Evolutionary conservation across 441 rosid species (phyloP).

Genomic region (Corymbia calophylla): DNA sequence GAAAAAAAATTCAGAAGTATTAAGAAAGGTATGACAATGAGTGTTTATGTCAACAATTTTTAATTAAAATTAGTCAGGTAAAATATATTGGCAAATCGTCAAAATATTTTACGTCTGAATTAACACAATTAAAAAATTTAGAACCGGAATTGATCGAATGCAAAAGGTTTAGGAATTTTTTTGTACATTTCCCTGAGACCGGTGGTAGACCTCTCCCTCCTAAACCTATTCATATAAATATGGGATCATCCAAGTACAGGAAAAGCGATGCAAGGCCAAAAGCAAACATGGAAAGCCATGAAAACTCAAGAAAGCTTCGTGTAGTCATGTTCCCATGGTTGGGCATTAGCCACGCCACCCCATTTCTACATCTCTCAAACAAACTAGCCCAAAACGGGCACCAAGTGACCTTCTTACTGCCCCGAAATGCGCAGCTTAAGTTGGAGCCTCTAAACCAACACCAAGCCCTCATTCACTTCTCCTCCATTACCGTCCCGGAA

Average conservation of each 20-base stretch:
- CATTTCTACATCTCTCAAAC: background rate
- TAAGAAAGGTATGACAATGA: no score
- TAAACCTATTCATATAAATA: background rate
- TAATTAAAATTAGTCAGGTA: no score
- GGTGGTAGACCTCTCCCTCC: no score
- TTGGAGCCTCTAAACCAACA: background rate
- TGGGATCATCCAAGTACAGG: background rate
- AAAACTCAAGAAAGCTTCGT: background rate
- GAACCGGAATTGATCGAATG: no score
- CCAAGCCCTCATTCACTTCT: background rate
- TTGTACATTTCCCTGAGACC: background rate
- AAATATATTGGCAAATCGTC: no score
- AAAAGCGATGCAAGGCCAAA: background rate
- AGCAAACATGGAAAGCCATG: background rate
- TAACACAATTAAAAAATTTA: no score
- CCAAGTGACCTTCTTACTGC: background rate
- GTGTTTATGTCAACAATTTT: no score
- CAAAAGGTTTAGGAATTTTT: no score
- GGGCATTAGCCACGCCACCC: background rate
- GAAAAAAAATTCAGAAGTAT: no score
- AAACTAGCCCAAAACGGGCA: background rate
- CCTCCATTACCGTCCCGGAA: background rate
- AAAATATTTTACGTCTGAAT: no score
- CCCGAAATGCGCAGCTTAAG: background rate
- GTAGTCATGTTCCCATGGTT: conserved; percentile 7